Evolutionary conservation across 2,329 filamentous ascomycete genomes (phyloP), one percentile per base, ranked within the genome.

Genomic region (Penicillium sp.): DNA sequence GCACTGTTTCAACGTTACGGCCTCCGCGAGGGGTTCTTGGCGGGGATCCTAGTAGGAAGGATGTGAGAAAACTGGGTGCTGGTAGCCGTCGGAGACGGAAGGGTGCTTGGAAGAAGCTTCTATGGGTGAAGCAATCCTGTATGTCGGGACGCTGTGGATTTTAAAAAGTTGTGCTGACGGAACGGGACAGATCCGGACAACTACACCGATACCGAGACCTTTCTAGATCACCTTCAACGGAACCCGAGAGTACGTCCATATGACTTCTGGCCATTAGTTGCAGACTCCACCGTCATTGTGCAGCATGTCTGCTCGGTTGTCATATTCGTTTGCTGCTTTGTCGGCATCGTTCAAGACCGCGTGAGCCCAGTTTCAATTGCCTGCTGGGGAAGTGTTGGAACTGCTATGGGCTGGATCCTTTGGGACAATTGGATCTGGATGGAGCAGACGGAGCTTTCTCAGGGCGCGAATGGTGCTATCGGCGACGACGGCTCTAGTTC

Each of bases 71-170:
- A 59, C 66, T 78, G 41, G 75, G 81, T 50, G 88, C 84, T 59
- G 77, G 83, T 59, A 77, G 83, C 44, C 89, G 86, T 60, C 80
- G 88, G 42, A 79, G 84, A 63, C 80, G 86, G 58, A 89, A 86
- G 66, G 83, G 84, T 45, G 83, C 83, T 10, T 97, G 92, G 89
- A 95, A 95, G 80, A 97, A 97, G 77, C 75, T 99, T 59, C 81
- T 99, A 49, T 99, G 94, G 94, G 92, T 99, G 67, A 96, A 95
- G 74, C 94, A 97, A 70, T 89, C 89, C 30, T 96, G 89, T 92
- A 76, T 58, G 18, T 50, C 30, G 18, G 8, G 11, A 8, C 6
- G 30, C 38, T 5, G 14, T 16, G 10, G 11, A 22, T 13, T 24
- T 11, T 20, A 8, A 14, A 20, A 36, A 6, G 20, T 20, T 25